phyloP scores from a whole-genome alignment of 108 stramenopile species.

The Nitzschia sp. region DNA sequence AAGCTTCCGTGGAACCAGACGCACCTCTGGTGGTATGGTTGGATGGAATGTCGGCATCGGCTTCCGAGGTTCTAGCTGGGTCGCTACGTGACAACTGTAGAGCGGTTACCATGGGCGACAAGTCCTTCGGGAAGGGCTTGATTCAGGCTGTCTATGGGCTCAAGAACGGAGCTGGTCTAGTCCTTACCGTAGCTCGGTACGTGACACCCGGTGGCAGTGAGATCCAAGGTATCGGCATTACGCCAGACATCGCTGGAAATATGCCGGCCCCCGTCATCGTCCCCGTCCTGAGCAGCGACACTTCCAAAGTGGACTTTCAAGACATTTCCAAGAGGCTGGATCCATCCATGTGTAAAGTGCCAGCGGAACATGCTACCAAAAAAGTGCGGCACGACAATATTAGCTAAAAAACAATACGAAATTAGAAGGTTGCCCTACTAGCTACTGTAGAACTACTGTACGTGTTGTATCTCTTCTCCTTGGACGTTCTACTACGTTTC shows the following conservation, averaged over 20 bases:
- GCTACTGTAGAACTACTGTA: too few relatives aligned
- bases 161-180: constrained; percentile 88
- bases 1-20: constrained; percentile 39
- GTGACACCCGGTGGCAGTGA: constrained; percentile 86
- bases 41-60: constrained; percentile 82
- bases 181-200: constrained; percentile 93
- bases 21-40: constrained; percentile 78
- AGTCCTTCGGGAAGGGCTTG: constrained; percentile 92
- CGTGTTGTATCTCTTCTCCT: too few relatives aligned
- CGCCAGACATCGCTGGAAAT: constrained; percentile 66
- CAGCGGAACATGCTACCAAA: constrained; percentile 21
- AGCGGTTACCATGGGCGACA: constrained; percentile 89
- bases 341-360: constrained; percentile 47
- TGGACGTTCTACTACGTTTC: too few relatives aligned
- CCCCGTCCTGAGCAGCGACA: constrained; percentile 61
- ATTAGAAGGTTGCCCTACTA: too few relatives aligned
- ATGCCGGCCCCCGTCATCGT: constrained; percentile 58
- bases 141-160: constrained; percentile 96
- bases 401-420: too few relatives aligned
- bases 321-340: constrained; percentile 49
- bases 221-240: constrained; percentile 88
- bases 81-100: constrained; percentile 93
- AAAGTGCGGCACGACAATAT: too few relatives aligned
- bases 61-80: constrained; percentile 90
- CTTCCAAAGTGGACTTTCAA: constrained; percentile 70